phyloP scores from a whole-genome alignment of 306 rosid genomes.

The Cyamopsis tetragonoloba region DNA sequence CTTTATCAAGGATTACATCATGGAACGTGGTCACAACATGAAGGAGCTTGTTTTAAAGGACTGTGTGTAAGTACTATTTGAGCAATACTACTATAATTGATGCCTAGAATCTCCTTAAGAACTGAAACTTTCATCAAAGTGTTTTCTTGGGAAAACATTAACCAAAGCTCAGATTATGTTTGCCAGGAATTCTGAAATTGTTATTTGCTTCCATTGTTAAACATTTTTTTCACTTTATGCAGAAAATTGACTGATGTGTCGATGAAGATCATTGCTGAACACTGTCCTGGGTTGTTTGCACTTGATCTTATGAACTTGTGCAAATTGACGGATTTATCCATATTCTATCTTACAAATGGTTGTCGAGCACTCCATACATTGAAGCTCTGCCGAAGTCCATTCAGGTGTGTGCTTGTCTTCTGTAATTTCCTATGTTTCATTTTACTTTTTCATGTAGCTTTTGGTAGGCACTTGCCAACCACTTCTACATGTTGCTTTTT shows the following conservation, averaged over 20 bases:
- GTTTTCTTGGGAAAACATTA: background rate
- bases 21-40: slow-evolving; percentile 49
- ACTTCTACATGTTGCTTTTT: background rate
- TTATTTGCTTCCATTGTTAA: slow-evolving; percentile 1
- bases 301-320: slow-evolving; percentile 55
- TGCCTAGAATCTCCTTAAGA: slow-evolving; percentile 4
- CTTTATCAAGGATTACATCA: slow-evolving; percentile 42
- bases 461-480: background rate
- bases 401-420: slow-evolving; percentile 53
- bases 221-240: slow-evolving; percentile 27
- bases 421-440: background rate
- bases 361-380: slow-evolving; percentile 52
- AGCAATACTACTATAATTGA: background rate
- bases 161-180: background rate
- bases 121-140: background rate
- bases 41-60: slow-evolving; percentile 74
- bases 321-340: slow-evolving; percentile 58
- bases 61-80: slow-evolving; percentile 58
- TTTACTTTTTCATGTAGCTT: background rate
- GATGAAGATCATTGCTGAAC: slow-evolving; percentile 54
- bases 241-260: slow-evolving; percentile 79
- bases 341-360: slow-evolving; percentile 63
- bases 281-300: slow-evolving; percentile 45
- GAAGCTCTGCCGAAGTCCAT: slow-evolving; percentile 52
- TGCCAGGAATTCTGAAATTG: background rate